phyloP scores from a whole-genome alignment of 495 filamentous ascomycete species.

The Cenococcum geophilum region DNA sequence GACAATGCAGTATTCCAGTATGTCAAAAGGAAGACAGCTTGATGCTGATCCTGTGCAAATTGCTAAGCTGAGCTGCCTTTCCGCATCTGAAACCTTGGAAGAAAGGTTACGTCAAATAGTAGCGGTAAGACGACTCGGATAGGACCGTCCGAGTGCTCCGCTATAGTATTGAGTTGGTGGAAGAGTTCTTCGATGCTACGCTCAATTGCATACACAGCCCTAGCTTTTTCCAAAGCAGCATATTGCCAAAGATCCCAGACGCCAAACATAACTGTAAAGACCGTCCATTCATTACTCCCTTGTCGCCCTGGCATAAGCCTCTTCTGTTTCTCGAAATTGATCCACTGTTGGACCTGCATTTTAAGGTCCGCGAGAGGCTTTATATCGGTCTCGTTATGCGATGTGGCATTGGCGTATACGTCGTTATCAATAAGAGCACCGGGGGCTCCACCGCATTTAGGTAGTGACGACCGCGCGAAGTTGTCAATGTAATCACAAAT shows the following conservation, averaged over 20 bases:
- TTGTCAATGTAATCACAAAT: slow-evolving; percentile 25
- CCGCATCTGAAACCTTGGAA: slow-evolving; percentile 22
- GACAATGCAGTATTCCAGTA: slow-evolving; percentile 27
- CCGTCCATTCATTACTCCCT: slow-evolving; percentile 12
- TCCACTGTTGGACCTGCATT: slow-evolving; percentile 25
- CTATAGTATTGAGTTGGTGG: slow-evolving; percentile 19
- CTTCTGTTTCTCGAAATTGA: slow-evolving; percentile 20
- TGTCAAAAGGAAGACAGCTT: slow-evolving; percentile 22
- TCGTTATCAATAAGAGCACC: slow-evolving; percentile 20
- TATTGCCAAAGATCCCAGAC: slow-evolving; percentile 29
- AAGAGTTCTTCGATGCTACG: slow-evolving; percentile 25
- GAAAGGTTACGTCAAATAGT: slow-evolving; percentile 25
- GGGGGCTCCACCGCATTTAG: slow-evolving; percentile 6
- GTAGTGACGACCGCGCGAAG: slow-evolving; percentile 19
- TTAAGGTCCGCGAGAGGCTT: slow-evolving; percentile 23
- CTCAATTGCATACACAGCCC: slow-evolving; percentile 22
- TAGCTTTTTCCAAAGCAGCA: slow-evolving; percentile 10
- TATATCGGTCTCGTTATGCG: slow-evolving; percentile 4
- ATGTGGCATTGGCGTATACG: slow-evolving; percentile 24
- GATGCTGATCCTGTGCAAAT: slow-evolving; percentile 23
- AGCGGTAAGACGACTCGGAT: slow-evolving; percentile 25
- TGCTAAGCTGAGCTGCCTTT: slow-evolving; percentile 2
- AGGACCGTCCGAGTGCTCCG: slow-evolving; percentile 13
- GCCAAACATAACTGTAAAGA: slow-evolving; percentile 25
- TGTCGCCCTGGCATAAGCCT: slow-evolving; percentile 3